Base-by-base conservation (phyloP, 768 basidiomycete genomes). In the Mycena vulgaris region DNA sequence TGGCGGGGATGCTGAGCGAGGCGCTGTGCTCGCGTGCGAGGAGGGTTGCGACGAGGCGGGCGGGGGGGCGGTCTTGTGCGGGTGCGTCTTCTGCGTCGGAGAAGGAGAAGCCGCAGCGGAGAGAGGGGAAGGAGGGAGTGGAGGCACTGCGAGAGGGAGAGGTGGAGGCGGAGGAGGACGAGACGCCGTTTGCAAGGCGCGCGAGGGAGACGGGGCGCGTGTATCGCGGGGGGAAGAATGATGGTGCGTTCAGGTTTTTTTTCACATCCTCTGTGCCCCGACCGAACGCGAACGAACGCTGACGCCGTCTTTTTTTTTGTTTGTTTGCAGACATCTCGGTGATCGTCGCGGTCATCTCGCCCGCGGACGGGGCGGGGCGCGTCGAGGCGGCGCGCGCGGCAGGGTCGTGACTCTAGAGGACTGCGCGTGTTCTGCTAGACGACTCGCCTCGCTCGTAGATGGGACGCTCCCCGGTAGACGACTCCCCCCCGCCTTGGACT, bases 151-250 rank as follows among this genome's bases (percentile, higher is more conserved):
- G 21, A 6, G 42, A 45, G 42, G 42, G 17, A 35, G 68, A 57
- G 14, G 63, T 19, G 35, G 23, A 25, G 27, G 42, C n/a, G 13
- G 79, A 77, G 2, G 78, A 75, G 21, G 79, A 81, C 62, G 93
- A 94, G 70, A 88, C 93, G 40, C 95, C 95, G n/a, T 97, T 97
- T 81, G 94, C 90, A 60, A 81, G 91, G n/a, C 86, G 93, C 23
- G 95, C 95, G 27, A 83, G 88, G 71, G 91, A 95, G 74, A 87
- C 88, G 58, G 95, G 95, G 19, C 88, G 88, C 75, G 79, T 79
- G 39, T 96, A 94, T 78, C 83, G 84, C 21, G 95, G 95, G 45
- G 95, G 95, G 33, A 97, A 97, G 83, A 88, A 89, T 58, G 95
- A 97, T 82, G 95, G 94, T 94, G 68, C 75, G 57, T 49, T 21